Evolutionary conservation across 2,329 filamentous ascomycete genomes (phyloP), one percentile per base, ranked within the genome.

Genomic region (Aureobasidium mangrovei): DNA sequence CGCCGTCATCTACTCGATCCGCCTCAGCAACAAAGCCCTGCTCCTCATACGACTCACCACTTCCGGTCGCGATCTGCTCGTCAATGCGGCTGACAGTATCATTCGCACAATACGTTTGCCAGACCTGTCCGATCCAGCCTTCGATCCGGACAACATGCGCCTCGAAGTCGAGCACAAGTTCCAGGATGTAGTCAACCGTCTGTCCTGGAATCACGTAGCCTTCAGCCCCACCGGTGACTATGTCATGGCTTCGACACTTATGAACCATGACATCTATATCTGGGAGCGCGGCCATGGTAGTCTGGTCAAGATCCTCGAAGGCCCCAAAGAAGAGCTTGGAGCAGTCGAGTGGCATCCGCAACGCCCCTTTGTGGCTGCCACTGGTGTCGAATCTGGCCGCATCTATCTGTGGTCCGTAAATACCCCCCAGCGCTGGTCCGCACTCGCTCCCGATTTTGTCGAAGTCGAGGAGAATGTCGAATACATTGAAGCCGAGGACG

Each of bases 381-480:
- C 91, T 60, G 91, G 93, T 3, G 77, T 97, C 4, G 94, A 98
- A 70, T 91, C 88, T 0, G 93, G 93, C 5, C 83, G 88, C 53
- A 88, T 98, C 65, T 95, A 95, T 72, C 86, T 95, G 33, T 98
- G 93, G 93, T 91, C 89, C 4, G 93, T 96, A 54, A 84, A 91
- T 39, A 93, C 88, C 53, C 91, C 93, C 7, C 94, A 98, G 67
- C 87, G 93, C 63, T 98, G 93, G 94, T 96, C 91, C 12, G 91
- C 93, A 1, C 78, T 98, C 31, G 94, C 94, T 4, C 93, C 93
- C 0, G 94, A 98, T 70, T 98, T 98, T 69, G 87, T 85, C 39
- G 93, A 98, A 70, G 90, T 98, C 10, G 93, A 98, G 70, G 93
- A 98, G 71, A 98, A 98, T 62, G 90, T 95, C 26, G 89, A 97